phyloP scores from a whole-genome alignment of 2,329 filamentous ascomycete species.

The Chlorencoelia australis region DNA sequence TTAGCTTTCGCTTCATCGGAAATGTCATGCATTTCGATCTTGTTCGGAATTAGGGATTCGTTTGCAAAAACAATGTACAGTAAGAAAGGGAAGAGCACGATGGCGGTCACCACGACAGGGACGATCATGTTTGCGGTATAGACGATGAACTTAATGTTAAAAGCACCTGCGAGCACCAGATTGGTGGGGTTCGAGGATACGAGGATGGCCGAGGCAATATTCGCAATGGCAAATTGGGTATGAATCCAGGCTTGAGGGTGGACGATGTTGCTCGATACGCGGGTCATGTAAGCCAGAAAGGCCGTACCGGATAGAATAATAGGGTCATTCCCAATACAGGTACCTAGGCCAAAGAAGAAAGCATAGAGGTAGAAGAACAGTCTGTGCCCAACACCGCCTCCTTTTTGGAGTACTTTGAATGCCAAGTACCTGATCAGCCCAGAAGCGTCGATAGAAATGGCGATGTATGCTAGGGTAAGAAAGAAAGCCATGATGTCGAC shows the following conservation, averaged over 20 bases:
- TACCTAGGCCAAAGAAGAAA: conserved; percentile 60
- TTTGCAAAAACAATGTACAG: conserved; percentile 60
- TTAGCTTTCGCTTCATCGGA: conserved; percentile 43
- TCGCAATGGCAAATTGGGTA: conserved; percentile 61
- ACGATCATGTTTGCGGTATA: conserved; percentile 74
- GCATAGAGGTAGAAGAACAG: conserved; percentile 65
- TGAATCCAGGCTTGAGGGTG: conserved; percentile 65
- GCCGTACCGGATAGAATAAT: conserved; percentile 66
- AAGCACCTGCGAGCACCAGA: conserved; percentile 62
- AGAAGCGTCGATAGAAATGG: conserved; percentile 67
- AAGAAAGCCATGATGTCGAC: conserved; percentile 70
- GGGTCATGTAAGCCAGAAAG: conserved; percentile 68
- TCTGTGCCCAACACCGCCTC: conserved; percentile 54
- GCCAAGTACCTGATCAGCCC: conserved; percentile 62
- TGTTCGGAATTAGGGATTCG: conserved; percentile 50
- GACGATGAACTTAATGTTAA: conserved; percentile 59
- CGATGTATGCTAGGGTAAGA: conserved; percentile 63
- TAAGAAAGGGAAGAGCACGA: conserved; percentile 59
- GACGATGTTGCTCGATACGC: conserved; percentile 61
- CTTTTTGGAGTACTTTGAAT: conserved; percentile 59
- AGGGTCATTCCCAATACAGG: conserved; percentile 65
- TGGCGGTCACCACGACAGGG: conserved; percentile 56
- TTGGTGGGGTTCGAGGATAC: conserved; percentile 74
- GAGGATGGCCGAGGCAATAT: conserved; percentile 64
- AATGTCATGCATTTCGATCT: conserved; percentile 59